Conservation (phyloP, 2,329 filamentous ascomycete species). For the Colletotrichum aenigma region DNA sequence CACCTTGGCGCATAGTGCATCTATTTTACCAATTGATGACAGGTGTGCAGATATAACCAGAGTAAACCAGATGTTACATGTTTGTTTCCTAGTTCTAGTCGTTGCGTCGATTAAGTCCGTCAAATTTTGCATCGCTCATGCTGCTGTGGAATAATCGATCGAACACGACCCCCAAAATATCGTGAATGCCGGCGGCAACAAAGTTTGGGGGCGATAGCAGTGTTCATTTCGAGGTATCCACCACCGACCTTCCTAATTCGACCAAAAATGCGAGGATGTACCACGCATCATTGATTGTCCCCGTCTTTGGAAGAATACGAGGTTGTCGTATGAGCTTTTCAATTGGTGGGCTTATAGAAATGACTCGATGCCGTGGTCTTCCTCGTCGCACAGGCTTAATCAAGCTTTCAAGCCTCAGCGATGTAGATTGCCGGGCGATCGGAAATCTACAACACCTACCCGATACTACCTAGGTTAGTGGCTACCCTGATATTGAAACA, state of each 20-base stretch:
- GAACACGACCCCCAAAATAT: neutral
- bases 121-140: neutral
- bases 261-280: neutral
- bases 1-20: neutral
- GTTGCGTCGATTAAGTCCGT: neutral
- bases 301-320: neutral
- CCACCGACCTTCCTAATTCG: conserved; percentile 6
- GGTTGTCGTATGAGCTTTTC: neutral
- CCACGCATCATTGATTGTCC: neutral
- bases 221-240: neutral
- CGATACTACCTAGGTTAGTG: conserved; percentile 5
- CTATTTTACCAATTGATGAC: neutral
- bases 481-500: neutral
- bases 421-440: neutral
- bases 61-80: neutral
- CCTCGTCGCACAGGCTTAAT: neutral
- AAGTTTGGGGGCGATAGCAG: neutral
- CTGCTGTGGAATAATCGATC: neutral
- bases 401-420: conserved; percentile 2
- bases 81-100: neutral
- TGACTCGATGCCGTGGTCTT: neutral
- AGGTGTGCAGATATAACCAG: neutral
- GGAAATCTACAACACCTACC: conserved; percentile 3
- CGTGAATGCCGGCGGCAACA: neutral
- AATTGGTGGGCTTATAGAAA: neutral